Evolutionary conservation across 2,329 filamentous ascomycete genomes (phyloP).

Genomic region (Nectriaceae sp.): DNA sequence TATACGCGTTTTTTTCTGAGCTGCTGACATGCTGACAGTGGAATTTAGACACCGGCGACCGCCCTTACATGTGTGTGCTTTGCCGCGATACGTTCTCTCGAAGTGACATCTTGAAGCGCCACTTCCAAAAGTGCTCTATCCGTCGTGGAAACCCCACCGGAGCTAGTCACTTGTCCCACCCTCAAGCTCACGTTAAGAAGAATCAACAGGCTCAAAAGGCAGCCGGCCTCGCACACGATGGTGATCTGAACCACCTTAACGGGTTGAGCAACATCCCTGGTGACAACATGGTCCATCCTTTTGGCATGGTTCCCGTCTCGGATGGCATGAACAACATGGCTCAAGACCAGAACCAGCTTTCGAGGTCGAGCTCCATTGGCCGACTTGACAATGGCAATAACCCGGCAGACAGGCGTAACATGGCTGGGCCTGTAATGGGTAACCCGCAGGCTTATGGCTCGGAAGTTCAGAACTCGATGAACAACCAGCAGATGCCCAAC

Average conservation of each 20-base stretch:
- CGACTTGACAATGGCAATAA: constrained; percentile 56
- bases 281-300: constrained; percentile 60
- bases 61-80: constrained; percentile 96
- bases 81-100: constrained; percentile 98
- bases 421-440: constrained; percentile 53
- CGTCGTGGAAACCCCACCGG: constrained; percentile 94
- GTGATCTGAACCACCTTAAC: constrained; percentile 61
- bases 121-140: constrained; percentile 99
- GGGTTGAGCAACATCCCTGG: constrained; percentile 59
- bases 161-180: constrained; percentile 91
- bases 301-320: constrained; percentile 56
- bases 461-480: constrained; percentile 65
- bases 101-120: constrained; percentile 96
- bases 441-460: constrained; percentile 57
- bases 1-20: constrained; percentile 11
- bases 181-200: constrained; percentile 86
- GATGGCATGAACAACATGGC: constrained; percentile 62
- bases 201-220: constrained; percentile 61
- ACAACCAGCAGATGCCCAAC: constrained; percentile 63
- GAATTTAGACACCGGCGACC: constrained; percentile 84
- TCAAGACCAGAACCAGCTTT: constrained; percentile 63
- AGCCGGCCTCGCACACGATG: constrained; percentile 53
- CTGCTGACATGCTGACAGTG: constrained; percentile 35
- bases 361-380: constrained; percentile 62
- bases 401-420: constrained; percentile 56